Evolutionary conservation across 148 eudicot species (phyloP).

Genomic region (Fagopyrum homotropicum): DNA sequence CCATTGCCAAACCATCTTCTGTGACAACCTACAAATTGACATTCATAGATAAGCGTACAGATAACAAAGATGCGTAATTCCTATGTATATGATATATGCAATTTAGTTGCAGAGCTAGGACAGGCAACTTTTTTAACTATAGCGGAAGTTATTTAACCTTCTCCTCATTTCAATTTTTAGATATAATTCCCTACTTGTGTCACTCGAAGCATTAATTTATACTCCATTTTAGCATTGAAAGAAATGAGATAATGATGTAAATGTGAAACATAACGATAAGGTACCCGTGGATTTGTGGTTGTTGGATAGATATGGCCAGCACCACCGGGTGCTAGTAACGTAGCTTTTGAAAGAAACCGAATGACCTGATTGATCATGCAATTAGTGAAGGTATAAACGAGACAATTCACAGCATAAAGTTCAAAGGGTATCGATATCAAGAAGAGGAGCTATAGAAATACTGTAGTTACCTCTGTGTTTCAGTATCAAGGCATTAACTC

Average conservation of each 20-base stretch:
- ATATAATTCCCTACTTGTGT: background rate
- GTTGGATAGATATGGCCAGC: constrained; percentile 96
- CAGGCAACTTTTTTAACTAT: background rate
- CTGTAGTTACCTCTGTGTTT: constrained; percentile 69
- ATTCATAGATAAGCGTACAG: background rate
- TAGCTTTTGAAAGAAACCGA: constrained; percentile 80
- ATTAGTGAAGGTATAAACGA: background rate
- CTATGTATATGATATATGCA: background rate
- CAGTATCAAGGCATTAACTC: constrained; percentile 80
- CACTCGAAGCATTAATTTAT: background rate
- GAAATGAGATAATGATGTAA: background rate
- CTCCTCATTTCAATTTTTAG: background rate
- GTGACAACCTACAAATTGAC: constrained; percentile 66
- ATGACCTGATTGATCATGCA: constrained; percentile 46
- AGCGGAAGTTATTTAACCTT: background rate
- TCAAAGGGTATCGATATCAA: background rate
- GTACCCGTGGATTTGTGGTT: constrained; percentile 92
- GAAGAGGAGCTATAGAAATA: background rate
- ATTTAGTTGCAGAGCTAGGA: constrained; percentile 2
- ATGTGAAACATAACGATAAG: background rate
- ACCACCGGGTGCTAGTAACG: constrained; percentile 95
- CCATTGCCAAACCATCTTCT: constrained; percentile 96
- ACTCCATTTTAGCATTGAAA: background rate
- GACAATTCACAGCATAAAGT: background rate
- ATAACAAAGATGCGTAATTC: background rate